Evolutionary conservation across 2,329 filamentous ascomycete species (phyloP), one percentile per base, ranked within the genome.

Genomic region (Amauroascus verrucosus): DNA sequence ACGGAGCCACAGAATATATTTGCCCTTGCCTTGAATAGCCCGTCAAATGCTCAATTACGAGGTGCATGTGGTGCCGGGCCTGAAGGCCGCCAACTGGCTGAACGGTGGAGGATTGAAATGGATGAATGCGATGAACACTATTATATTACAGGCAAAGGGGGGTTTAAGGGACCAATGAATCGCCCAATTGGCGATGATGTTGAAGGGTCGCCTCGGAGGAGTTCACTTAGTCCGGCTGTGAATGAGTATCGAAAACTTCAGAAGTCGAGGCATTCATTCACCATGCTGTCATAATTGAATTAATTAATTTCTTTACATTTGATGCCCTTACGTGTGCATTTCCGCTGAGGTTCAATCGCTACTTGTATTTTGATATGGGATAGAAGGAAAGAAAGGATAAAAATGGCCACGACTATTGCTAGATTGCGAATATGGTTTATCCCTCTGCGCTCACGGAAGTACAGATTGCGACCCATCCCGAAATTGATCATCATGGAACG

Each of bases 1-100:
- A 86, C 82, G 0, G 86, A 91, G 61, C 84, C 86, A 0, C 80
- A 84, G 51, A 89, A 89, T 63, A 70, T 89, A 1, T 89, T 90
- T 61, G 74, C 81, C 0, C 68, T 89, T 0, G 83, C 85, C 1
- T 73, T 90, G 50, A 88, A 88, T 62, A 78, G 74, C 24, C 80
- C 80, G 0, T 75, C 76, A 0, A 75, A 71, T 5, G 63, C 72
- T 1, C 66, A 71, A 2, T 59, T 83, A n/a, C 70, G 72, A 0
- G 81, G 80, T 0, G 75, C 72, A 6, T 82, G 79, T 61, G 80
- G 78, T 1, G 74, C 70, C 11, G 80, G 79, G 0, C 79, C 79
- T 0, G 67, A 70, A 14, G 75, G 75, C 0, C 65, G 69, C 13
- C 73, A 80, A 55, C 73, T 78, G 40, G 66, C 65, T 22, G 70